Percentiles rank a stretch among this genome's conserved stretches.
These are phyloP conservation scores for Prunus mume DNA, from an alignment of 306 rosid genomes.

Conservation along the genomic window DNA sequence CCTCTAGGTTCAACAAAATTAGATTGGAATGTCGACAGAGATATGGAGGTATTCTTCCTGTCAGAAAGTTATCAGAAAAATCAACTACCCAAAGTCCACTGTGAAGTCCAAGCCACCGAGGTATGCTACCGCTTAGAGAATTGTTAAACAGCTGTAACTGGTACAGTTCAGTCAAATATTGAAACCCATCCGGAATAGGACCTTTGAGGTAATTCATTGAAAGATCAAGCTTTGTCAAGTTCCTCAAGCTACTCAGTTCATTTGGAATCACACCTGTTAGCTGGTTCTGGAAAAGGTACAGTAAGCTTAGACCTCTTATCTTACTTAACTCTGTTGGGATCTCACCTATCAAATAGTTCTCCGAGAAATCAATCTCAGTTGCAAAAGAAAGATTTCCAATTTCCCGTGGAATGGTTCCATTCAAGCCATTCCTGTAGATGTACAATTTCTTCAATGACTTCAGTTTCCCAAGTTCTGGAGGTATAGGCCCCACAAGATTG, in stretches of 20 bases:
- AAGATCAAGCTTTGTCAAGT: conserved; percentile 73
- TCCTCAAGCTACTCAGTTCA: conserved; percentile 61
- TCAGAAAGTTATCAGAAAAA: conserved; percentile 64
- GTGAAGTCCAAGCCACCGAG: conserved; percentile 58
- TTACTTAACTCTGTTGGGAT: conserved; percentile 76
- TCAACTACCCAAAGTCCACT: conserved; percentile 95
- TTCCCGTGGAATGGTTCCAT: conserved; percentile 93
- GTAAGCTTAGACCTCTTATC: conserved; percentile 56
- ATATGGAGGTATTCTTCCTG: conserved; percentile 72
- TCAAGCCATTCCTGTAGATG: conserved; percentile 70
- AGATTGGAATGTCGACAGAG: conserved; percentile 64
- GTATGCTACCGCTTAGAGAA: conserved; percentile 70
- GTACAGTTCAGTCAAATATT: conserved; percentile 47
- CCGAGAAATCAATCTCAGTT: conserved; percentile 75
- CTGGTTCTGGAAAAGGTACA: conserved; percentile 83
- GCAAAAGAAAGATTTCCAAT: conserved; percentile 79
- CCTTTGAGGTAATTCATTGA: conserved; percentile 82
- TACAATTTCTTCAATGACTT: conserved; percentile 64
- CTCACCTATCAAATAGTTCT: conserved; percentile 64
- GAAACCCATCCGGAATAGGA: conserved; percentile 72
- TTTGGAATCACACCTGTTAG: conserved; percentile 79
- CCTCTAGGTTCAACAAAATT: conserved; percentile 62
- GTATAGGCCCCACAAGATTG: conserved; percentile 60
- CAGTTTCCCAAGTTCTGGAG: conserved; percentile 72
- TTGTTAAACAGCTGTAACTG: conserved; percentile 86